These are phyloP conservation scores for Acacia crassicarpa DNA, from an alignment of 306 rosid species.

Conservation along the genomic window DNA sequence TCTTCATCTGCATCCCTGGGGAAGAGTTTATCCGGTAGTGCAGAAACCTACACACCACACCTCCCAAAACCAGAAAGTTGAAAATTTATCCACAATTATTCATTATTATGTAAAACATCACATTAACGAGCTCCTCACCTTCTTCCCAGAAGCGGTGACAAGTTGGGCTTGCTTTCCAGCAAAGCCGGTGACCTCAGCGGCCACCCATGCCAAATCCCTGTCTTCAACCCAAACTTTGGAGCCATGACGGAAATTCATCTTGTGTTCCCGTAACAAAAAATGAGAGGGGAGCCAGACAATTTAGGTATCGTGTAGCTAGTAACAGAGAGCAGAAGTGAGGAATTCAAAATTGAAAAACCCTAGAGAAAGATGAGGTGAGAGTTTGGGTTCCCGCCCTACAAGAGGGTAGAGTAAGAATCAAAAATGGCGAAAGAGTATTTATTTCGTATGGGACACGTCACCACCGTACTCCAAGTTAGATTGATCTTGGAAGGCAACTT, in stretches of 20 bases:
- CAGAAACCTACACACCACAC: constrained; percentile 51
- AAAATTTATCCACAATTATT: not conserved
- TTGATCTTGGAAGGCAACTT: not conserved
- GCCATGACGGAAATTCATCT: constrained; percentile 75
- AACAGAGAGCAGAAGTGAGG: not conserved
- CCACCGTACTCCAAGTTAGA: not conserved
- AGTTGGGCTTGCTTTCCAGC: constrained; percentile 48
- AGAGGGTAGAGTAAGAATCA: constrained; percentile 42
- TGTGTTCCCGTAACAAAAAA: constrained; percentile 23
- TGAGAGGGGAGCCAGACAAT: not conserved
- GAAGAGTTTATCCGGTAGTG: constrained; percentile 54
- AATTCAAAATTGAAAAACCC: constrained; percentile 48
- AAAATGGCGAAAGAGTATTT: constrained; percentile 42
- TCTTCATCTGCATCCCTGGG: constrained; percentile 94
- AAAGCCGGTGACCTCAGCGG: constrained; percentile 68
- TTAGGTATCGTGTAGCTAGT: not conserved
- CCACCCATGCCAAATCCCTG: constrained; percentile 65
- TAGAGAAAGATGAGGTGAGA: constrained; percentile 40
- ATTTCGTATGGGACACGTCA: constrained; percentile 55
- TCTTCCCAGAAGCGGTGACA: constrained; percentile 61
- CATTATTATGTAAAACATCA: not conserved
- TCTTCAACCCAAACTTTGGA: constrained; percentile 90
- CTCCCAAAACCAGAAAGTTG: not conserved
- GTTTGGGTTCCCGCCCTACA: constrained; percentile 84
- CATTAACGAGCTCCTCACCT: constrained; percentile 44